Evolutionary conservation across 805 yeast species (phyloP), one percentile per base, ranked within the genome.

Genomic region (Pichia nakasei): DNA sequence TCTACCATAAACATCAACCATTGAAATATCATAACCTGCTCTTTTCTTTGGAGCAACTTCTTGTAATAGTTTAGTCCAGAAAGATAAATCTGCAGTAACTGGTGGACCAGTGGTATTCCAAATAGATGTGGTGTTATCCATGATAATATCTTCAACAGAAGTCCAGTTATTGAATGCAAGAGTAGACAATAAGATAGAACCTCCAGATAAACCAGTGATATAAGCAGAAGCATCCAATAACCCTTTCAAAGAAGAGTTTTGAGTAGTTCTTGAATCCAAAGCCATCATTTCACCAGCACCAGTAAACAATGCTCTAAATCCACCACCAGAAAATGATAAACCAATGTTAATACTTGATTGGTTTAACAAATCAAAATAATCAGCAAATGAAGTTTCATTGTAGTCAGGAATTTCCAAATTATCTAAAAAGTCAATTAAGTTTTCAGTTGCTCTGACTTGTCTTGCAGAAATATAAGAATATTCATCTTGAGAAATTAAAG

Each of bases 231-330:
- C 65, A 56, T 86, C 89, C 32, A 86, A 63, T 20, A 86, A 60
- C 5, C 96, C 96, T 56, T 52, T 19, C 63, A 57, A 47, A 19
- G 45, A 52, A 20, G 51, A 44, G 17, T 47, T 61, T 24, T 66
- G 64, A 1, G 73, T 63, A n/a, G 89, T 75, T 51, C 93, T 69
- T 45, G 78, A 76, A 58, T 86, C 96, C 51, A 84, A 62, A 0
- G 89, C 95, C 3, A 85, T 67, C n/a, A 86, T 56, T 59, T 78
- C 77, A 29, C 95, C 95, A 7, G 94, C 94, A 17, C 94, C 95
- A 37, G 71, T 64, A 39, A 86, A 63, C 82, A 86, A 81, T 33
- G 95, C 93, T 49, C 95, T 73, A 59, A 82, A 85, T 3, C 95
- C 93, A 53, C 96, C 95, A 34, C 95, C 95, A 15, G 87, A 74